phyloP scores from a whole-genome alignment of 306 rosid genomes.

The Gastrolobium bilobum region DNA sequence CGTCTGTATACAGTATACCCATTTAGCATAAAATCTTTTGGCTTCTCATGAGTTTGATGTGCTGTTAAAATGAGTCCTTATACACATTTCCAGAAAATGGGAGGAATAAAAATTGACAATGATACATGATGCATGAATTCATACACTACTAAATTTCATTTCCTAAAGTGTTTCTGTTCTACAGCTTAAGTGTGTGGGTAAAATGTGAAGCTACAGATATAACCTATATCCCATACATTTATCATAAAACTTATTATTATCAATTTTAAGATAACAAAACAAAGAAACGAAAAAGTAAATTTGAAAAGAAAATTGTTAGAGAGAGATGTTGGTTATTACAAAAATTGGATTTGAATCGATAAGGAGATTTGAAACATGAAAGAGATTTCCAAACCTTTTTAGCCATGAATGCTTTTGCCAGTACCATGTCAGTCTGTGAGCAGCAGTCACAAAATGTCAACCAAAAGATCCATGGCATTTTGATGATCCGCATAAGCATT shows the following conservation, averaged over 20 bases:
- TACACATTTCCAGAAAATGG: not conserved
- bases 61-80: not conserved
- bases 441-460: slow-evolving; percentile 44
- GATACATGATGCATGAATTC: slow-evolving; percentile 23
- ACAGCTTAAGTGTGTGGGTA: not conserved
- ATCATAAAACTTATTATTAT: slow-evolving; percentile 4
- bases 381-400: slow-evolving; percentile 44
- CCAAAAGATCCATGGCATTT: slow-evolving; percentile 67
- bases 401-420: slow-evolving; percentile 43
- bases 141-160: slow-evolving; percentile 23
- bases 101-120: slow-evolving; percentile 16
- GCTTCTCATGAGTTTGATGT: slow-evolving; percentile 23
- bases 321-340: not conserved
- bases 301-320: not conserved
- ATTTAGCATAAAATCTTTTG: not conserved
- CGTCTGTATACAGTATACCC: not conserved
- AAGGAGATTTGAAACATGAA: slow-evolving; percentile 28
- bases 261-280: not conserved
- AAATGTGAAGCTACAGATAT: slow-evolving; percentile 6
- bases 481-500: slow-evolving; percentile 67
- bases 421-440: slow-evolving; percentile 39
- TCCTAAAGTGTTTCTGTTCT: slow-evolving; percentile 3
- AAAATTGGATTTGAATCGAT: slow-evolving; percentile 4
- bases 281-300: slow-evolving; percentile 2
- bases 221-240: not conserved